Percentiles rank a stretch among this genome's conserved stretches.
phyloP scores from a whole-genome alignment of 1,284 basidiomycete genomes.

The Tilletia setariae region DNA sequence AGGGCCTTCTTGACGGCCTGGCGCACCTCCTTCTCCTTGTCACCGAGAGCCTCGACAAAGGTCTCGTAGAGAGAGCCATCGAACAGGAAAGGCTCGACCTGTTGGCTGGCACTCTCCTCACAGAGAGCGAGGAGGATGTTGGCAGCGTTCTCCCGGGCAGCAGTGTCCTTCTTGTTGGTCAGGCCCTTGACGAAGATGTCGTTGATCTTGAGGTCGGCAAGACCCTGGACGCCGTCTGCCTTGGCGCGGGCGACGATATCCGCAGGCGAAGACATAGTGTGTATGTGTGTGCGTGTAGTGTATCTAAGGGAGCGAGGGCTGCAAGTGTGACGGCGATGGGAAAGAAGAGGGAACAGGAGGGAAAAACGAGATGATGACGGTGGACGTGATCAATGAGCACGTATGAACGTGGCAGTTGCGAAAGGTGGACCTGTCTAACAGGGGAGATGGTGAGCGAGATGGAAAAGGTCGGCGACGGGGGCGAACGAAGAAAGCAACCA shows the following conservation, averaged over 20 bases:
- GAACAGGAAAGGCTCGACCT: slow-evolving; percentile 89
- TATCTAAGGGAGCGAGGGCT: too few species aligned
- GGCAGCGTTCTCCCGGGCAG: slow-evolving; percentile 73
- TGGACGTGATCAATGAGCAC: too few species aligned
- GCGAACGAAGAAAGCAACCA: too few species aligned
- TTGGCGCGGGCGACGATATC: slow-evolving; percentile 58
- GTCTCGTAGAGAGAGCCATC: slow-evolving; percentile 75
- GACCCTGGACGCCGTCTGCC: slow-evolving; percentile 73
- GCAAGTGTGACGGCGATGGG: too few species aligned
- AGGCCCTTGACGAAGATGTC: slow-evolving; percentile 74
- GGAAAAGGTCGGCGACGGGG: too few species aligned
- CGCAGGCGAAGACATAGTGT: slow-evolving; percentile 16
- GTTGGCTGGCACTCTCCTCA: slow-evolving; percentile 73
- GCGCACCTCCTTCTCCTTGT: slow-evolving; percentile 82
- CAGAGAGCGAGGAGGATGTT: slow-evolving; percentile 66
- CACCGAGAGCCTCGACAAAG: slow-evolving; percentile 85
- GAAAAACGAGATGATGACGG: too few species aligned
- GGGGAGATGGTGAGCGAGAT: too few species aligned
- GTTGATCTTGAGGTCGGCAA: slow-evolving; percentile 72
- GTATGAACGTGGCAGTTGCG: too few species aligned
- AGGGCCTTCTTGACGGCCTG: slow-evolving; percentile 82
- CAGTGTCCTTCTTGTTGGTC: slow-evolving; percentile 63
- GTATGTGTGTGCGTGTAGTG: not conserved
- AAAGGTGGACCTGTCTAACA: too few species aligned
- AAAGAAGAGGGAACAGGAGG: too few species aligned